Percentiles rank a stretch among this genome's conserved stretches.
Conservation (phyloP, 768 basidiomycete species). For the Coprinopsis cinerea region DNA sequence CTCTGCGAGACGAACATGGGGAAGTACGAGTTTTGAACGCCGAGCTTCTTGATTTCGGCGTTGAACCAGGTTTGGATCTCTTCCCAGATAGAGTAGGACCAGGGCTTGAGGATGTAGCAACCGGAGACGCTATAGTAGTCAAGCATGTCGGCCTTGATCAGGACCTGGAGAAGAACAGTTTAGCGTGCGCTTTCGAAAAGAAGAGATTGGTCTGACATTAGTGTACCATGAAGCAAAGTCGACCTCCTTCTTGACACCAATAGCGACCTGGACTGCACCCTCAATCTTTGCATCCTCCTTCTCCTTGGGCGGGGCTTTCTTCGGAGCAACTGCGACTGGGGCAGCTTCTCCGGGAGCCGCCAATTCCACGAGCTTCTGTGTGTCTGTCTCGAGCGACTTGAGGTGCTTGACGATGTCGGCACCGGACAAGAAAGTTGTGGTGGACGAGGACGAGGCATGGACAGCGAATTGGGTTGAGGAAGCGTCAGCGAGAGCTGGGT, state of each 20-base stretch:
- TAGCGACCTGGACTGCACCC: conserved; percentile 85
- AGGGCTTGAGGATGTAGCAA: conserved; percentile 97
- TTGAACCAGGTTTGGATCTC: conserved; percentile 96
- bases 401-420: conserved; percentile 70
- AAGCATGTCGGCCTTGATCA: conserved; percentile 97
- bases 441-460: conserved; percentile 63
- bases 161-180: conserved; percentile 49
- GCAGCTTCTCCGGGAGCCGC: conserved; percentile 59
- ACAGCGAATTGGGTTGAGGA: conserved; percentile 66
- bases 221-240: conserved; percentile 96
- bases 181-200: conserved; percentile 5
- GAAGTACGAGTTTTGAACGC: conserved; percentile 97
- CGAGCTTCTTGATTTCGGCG: conserved; percentile 83
- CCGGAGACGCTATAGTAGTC: conserved; percentile 99
- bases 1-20: conserved; percentile 96
- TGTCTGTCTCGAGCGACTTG: conserved; percentile 60
- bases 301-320: conserved; percentile 41
- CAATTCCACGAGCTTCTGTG: conserved; percentile 60
- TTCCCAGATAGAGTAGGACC: conserved; percentile 98
- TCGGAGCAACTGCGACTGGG: conserved; percentile 31
- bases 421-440: conserved; percentile 77
- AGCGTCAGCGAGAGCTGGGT: conserved; percentile 69
- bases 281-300: conserved; percentile 80
- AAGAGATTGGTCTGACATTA: conserved; percentile 47
- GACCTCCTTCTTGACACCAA: conserved; percentile 92